Percentiles rank a stretch among this genome's conserved stretches.
Conservation (phyloP, 192 early-diverging fungal genomes). For the Oehlia diaphana region DNA sequence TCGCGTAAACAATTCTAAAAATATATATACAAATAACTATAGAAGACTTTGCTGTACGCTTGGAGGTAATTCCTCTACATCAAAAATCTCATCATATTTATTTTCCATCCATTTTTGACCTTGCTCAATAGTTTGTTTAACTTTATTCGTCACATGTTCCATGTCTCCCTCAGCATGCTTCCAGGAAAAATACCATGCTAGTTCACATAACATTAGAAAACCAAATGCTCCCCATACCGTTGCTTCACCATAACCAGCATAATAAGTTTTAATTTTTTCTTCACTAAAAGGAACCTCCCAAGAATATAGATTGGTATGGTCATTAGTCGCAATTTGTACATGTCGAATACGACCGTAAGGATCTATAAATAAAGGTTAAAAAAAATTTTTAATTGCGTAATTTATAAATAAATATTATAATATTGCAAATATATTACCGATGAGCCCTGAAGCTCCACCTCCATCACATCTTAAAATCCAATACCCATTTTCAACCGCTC, state of each 20-base stretch:
- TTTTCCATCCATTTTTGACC: background rate
- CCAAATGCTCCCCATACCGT: background rate
- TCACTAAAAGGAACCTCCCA: constrained; percentile 12
- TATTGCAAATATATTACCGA: background rate
- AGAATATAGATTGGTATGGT: background rate
- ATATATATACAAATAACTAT: background rate
- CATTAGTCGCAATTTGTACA: background rate
- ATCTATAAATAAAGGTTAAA: background rate
- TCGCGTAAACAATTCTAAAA: no score
- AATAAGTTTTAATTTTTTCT: background rate
- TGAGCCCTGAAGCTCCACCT: background rate
- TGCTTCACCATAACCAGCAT: background rate
- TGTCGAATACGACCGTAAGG: constrained; percentile 7
- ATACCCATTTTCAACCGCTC: constrained; percentile 22
- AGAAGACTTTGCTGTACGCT: background rate
- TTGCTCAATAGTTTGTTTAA: background rate
- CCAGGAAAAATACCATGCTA: background rate
- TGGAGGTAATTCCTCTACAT: background rate
- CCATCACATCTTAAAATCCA: constrained; percentile 28
- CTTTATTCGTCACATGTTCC: background rate
- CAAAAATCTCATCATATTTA: background rate
- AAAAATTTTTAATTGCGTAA: background rate
- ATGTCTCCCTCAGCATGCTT: background rate
- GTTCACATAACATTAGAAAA: background rate
- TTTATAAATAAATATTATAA: background rate